Percentiles rank a stretch among this genome's conserved stretches.
These are phyloP conservation scores for Blastocystis sp. DNA, from an alignment of 352 stramenopile genomes.

Conservation along the genomic window DNA sequence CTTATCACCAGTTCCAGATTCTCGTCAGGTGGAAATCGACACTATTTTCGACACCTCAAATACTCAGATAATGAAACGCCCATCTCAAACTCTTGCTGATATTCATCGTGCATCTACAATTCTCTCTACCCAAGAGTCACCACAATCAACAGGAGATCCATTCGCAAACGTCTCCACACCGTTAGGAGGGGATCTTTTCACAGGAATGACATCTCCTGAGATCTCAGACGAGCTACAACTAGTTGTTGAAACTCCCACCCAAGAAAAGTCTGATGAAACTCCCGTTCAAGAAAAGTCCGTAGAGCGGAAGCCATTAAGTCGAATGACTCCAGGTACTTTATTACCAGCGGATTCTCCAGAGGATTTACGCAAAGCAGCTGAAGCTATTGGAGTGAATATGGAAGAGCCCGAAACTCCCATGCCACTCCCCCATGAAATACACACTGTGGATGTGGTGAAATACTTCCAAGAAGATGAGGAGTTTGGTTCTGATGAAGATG, in stretches of 20 bases:
- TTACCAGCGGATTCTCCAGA: not conserved
- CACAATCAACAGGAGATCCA: not conserved
- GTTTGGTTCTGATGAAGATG: not conserved
- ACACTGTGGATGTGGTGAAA: not conserved
- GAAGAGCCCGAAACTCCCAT: not conserved
- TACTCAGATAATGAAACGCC: not conserved
- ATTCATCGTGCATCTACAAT: not conserved
- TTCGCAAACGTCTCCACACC: not conserved
- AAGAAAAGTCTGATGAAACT: not conserved
- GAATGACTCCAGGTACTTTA: not conserved
- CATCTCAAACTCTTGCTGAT: not conserved
- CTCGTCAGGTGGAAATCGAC: not conserved
- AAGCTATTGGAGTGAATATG: not conserved
- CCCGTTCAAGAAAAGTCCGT: not conserved
- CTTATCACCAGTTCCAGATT: not conserved
- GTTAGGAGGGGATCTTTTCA: not conserved
- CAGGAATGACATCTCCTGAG: not conserved
- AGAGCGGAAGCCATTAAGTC: not conserved
- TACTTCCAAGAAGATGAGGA: constrained; percentile 45
- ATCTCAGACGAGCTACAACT: not conserved
- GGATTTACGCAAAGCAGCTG: not conserved
- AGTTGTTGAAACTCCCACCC: not conserved
- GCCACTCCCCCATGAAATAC: not conserved
- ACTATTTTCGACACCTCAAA: not conserved
- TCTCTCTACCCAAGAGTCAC: not conserved